These are phyloP conservation scores for Colletotrichum sp. DNA, from an alignment of 2,329 filamentous ascomycete genomes.

Conservation along the genomic window DNA sequence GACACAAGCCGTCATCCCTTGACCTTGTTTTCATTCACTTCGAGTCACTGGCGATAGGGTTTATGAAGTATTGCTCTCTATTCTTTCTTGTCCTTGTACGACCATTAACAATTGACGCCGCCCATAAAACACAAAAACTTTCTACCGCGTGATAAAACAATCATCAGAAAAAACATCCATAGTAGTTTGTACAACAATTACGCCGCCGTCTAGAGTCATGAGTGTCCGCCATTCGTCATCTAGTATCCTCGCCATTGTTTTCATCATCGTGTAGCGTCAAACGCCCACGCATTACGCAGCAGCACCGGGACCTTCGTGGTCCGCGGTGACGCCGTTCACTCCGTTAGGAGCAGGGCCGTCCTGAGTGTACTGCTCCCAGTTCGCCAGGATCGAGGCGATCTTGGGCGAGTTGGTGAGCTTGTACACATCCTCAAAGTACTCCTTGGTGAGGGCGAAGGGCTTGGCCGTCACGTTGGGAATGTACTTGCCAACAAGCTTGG, in stretches of 20 bases:
- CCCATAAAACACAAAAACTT: background rate
- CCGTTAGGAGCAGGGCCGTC: constrained; percentile 48
- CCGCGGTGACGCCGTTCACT: constrained; percentile 35
- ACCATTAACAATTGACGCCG: constrained; percentile 12
- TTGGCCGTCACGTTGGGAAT: constrained; percentile 98
- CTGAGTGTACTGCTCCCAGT: constrained; percentile 77
- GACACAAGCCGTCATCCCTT: background rate
- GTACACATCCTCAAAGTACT: constrained; percentile 99
- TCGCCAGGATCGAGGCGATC: constrained; percentile 82
- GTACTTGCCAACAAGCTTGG: constrained; percentile 97
- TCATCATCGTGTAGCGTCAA: constrained; percentile 12
- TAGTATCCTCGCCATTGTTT: background rate
- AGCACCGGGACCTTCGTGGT: constrained; percentile 45
- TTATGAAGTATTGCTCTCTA: constrained; percentile 17
- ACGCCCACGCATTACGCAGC: constrained; percentile 39
- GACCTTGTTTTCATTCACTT: background rate
- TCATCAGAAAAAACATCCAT: background rate
- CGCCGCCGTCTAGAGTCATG: constrained; percentile 19
- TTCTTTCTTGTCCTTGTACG: constrained; percentile 7
- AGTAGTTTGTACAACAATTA: constrained; percentile 17
- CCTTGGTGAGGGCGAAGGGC: constrained; percentile 94
- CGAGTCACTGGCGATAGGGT: background rate
- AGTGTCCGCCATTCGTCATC: background rate
- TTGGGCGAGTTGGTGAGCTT: constrained; percentile 83
- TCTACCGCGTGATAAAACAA: constrained; percentile 15